Percentiles rank a stretch among this genome's conserved stretches.
These are phyloP conservation scores for Nannizziopsis arthrosporioides DNA, from an alignment of 2,329 filamentous ascomycete genomes.

Conservation along the genomic window DNA sequence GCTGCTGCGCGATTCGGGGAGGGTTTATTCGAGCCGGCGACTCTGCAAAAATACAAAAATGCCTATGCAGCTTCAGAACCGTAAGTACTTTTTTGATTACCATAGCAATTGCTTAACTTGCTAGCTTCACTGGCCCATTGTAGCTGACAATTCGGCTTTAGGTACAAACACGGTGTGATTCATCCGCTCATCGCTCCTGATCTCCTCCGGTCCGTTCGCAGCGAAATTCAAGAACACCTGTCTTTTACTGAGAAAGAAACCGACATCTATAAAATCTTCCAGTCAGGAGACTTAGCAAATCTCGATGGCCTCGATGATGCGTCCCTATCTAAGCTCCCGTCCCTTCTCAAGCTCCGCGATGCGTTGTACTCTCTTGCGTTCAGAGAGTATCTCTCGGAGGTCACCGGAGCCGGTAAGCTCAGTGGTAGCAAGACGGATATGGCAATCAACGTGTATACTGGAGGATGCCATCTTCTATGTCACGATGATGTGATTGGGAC, in stretches of 20 bases:
- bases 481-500: conserved; percentile 99
- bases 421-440: conserved; percentile 95
- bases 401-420: conserved; percentile 75
- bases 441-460: conserved; percentile 97
- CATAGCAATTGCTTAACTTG: neutral
- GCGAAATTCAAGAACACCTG: conserved; percentile 80
- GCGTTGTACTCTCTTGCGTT: conserved; percentile 85
- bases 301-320: conserved; percentile 84
- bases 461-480: conserved; percentile 87
- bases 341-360: conserved; percentile 82
- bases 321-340: conserved; percentile 74
- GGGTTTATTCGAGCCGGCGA: conserved; percentile 33
- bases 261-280: conserved; percentile 98
- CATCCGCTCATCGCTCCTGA: conserved; percentile 63
- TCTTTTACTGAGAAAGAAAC: conserved; percentile 97
- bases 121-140: neutral
- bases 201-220: conserved; percentile 73
- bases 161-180: conserved; percentile 90
- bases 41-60: conserved; percentile 34
- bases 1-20: conserved; percentile 33
- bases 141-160: conserved; percentile 18
- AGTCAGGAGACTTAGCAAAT: conserved; percentile 94
- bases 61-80: conserved; percentile 34
- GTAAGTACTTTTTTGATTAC: conserved; percentile 21
- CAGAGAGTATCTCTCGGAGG: conserved; percentile 72